Evolutionary conservation across 129 eudicot genomes (phyloP).

Genomic region (Arctium minus): DNA sequence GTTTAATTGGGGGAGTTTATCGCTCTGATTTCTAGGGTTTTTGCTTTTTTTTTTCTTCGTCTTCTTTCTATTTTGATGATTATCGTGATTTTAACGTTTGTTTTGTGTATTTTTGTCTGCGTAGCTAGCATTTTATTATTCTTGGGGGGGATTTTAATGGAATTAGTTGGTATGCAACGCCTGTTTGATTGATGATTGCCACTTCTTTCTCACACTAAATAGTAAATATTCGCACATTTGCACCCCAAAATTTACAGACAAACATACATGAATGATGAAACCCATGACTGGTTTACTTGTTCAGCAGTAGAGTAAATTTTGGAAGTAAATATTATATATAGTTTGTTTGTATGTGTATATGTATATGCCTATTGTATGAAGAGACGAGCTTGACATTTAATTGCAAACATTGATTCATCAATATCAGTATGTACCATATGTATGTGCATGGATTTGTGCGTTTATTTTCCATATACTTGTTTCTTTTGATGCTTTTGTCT

Average conservation of each 20-base stretch:
- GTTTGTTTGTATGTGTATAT: neutral
- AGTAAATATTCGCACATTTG: neutral
- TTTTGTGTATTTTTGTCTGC: neutral
- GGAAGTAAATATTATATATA: neutral
- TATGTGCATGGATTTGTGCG: slow-evolving; percentile 1
- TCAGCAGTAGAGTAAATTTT: slow-evolving; percentile 4
- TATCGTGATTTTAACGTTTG: neutral
- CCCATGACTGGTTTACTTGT: neutral
- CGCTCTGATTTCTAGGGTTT: slow-evolving; percentile 33
- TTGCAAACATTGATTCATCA: neutral
- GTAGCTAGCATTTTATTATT: neutral
- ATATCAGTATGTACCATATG: slow-evolving; percentile 2
- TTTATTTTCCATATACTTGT: neutral
- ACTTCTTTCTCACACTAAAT: neutral
- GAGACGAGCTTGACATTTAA: neutral
- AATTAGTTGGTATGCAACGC: neutral
- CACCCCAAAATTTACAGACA: neutral
- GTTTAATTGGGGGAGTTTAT: slow-evolving; percentile 11
- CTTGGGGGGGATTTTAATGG: neutral
- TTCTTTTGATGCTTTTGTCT: neutral
- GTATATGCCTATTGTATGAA: neutral
- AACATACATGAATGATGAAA: neutral
- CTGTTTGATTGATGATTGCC: neutral
- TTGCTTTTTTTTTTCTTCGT: neutral
- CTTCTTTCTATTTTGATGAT: neutral